Evolutionary conservation across 2,329 filamentous ascomycete genomes (phyloP), one percentile per base, ranked within the genome.

Genomic region (Dryadomyces quercus-mongolicae): DNA sequence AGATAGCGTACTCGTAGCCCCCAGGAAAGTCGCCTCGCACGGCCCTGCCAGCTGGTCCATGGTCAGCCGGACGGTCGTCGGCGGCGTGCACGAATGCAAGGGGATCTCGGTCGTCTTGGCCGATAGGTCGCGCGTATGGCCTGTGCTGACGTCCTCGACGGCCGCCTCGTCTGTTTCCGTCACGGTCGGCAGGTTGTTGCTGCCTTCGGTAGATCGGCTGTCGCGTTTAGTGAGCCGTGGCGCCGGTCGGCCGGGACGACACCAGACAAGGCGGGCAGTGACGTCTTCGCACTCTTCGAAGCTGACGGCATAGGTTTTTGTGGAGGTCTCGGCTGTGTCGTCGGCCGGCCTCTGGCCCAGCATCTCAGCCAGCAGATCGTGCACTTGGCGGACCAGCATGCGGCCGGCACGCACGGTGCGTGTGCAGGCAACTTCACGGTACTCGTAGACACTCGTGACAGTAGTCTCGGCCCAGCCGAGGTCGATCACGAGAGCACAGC

Each of bases 391-490:
- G 46, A 85, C 78, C 20, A 97, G 71, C 55, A 78, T 67, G 63
- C 84, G 91, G 56, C 85, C 89, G 38, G 82, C 90, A 59, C 93
- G 77, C 15, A 88, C 75, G 43, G 81, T 92, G 53, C 88, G 78
- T 55, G 75, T 80, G 53, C 81, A 81, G 16, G 77, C 74, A 1
- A 95, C 81, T 66, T 95, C 90, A 53, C 88, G 84, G 66, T 90
- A 95, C 69, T 98, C 93, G 64, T 91, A 97, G 7, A 97, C 77
- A 6, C 84, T 86, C 0, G 89, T 95, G 21, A 94, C 80, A 0
- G 85, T 78, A 0, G 91, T 95, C 68, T 97, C 93, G 45, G 83
- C 78, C 93, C 93, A 98, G 46, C 92, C 93, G 57, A 98, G 77
- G 64, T 98, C 90, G 42, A 98, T 75, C 0, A 97, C 81, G 45